These are phyloP conservation scores for Pseudopyrenochaeta lycopersici DNA, from an alignment of 2,329 filamentous ascomycete species.

Conservation along the genomic window DNA sequence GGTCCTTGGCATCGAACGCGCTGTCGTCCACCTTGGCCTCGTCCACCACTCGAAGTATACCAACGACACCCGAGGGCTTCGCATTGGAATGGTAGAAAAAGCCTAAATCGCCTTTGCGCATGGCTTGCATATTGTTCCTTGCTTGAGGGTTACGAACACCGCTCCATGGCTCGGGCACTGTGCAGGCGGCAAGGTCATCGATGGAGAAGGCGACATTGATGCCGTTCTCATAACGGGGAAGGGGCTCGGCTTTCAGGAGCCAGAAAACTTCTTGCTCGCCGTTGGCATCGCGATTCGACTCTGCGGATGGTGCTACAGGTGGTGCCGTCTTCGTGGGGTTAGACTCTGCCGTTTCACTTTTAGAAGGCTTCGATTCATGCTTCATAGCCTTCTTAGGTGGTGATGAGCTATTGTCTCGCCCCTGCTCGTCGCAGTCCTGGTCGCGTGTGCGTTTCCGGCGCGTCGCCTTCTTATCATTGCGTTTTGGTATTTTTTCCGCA, in stretches of 20 bases:
- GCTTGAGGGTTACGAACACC: constrained; percentile 68
- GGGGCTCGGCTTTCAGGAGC: constrained; percentile 72
- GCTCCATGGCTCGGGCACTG: constrained; percentile 87
- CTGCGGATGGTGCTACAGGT: constrained; percentile 22
- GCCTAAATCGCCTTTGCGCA: constrained; percentile 89
- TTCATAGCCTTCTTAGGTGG: constrained; percentile 33
- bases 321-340: constrained; percentile 14
- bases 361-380: constrained; percentile 11
- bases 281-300: constrained; percentile 36
- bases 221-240: constrained; percentile 85
- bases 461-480: constrained; percentile 33
- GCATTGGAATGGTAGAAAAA: constrained; percentile 99
- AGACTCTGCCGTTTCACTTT: background rate
- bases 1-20: constrained; percentile 74
- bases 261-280: constrained; percentile 52
- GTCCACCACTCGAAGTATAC: constrained; percentile 86
- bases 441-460: constrained; percentile 40
- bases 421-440: constrained; percentile 19
- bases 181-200: constrained; percentile 79
- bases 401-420: constrained; percentile 14
- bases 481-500: constrained; percentile 24
- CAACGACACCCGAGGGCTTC: constrained; percentile 86
- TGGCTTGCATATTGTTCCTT: constrained; percentile 87
- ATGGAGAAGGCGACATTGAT: constrained; percentile 93
- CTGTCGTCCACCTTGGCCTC: constrained; percentile 83